A percentile compares a stretch with the other conserved stretches of the same genome.
Conservation (phyloP, 768 basidiomycete genomes). For the Amanita rimosa region DNA sequence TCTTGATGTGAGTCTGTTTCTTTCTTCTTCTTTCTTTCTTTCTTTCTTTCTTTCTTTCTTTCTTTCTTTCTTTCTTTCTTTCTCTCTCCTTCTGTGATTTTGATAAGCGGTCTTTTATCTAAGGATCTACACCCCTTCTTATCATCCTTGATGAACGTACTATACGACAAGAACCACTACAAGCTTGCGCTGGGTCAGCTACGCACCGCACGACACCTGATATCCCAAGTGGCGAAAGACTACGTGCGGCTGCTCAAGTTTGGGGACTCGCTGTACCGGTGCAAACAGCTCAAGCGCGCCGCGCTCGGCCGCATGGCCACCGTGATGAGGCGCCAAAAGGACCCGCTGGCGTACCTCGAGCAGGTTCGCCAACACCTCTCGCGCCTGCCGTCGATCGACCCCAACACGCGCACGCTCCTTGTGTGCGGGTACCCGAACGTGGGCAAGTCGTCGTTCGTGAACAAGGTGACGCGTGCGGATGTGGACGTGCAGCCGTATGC, state of each 20-base stretch:
- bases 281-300: conserved; percentile 96
- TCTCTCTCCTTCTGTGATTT: no score
- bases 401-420: conserved; percentile 93
- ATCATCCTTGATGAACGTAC: conserved; percentile 90
- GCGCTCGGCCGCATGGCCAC: conserved; percentile 99
- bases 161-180: conserved; percentile 99
- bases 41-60: no score
- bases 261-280: conserved; percentile 94
- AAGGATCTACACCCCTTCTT: conserved; percentile 54
- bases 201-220: conserved; percentile 89
- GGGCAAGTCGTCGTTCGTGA: conserved; percentile 98
- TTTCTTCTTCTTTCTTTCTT: no score
- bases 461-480: conserved; percentile 98
- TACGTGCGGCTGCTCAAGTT: conserved; percentile 96
- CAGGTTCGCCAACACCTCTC: conserved; percentile 99
- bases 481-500: conserved; percentile 99
- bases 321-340: conserved; percentile 97
- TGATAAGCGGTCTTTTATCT: no score
- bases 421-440: conserved; percentile 99
- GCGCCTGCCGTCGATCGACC: conserved; percentile 96
- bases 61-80: background rate
- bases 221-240: conserved; percentile 95
- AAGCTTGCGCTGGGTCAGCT: conserved; percentile 97
- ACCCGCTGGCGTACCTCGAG: conserved; percentile 95
- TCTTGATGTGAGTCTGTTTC: conserved; percentile 74